Evolutionary conservation across 176 grass and related monocot genomes (phyloP), one percentile per base, ranked within the genome.

Genomic region (Sorghum bicolor): DNA sequence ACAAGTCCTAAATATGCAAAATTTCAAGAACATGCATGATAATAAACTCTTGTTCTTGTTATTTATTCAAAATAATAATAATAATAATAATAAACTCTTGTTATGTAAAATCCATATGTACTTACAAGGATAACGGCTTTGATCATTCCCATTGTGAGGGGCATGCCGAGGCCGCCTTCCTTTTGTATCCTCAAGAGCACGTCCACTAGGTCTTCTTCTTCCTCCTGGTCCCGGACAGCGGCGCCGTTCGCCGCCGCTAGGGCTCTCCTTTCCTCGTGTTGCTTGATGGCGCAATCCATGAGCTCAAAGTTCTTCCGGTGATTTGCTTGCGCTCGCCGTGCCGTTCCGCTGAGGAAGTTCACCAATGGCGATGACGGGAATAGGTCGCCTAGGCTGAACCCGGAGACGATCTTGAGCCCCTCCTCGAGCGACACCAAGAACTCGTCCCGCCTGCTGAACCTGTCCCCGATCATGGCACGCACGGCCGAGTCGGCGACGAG

Each of bases 391-490:
- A 76, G n/a, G 61, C 8, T 84, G 28, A 89, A 69, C 61, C 76
- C 82, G 5, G 82, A 19, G 19, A 74, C 43, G 20, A 84, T 26
- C 29, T n/a, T 66, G 29, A 66, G 63, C 14, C 52, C 52, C 52
- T 55, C 52, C 52, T 22, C 20, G 20, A 55, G 52, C 52, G 52
- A 53, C 5, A 60, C 20, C 50, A 33, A 2, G 62, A 84, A 84
- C 82, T 89, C 82, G 26, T 89, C 76, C 69, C 69, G 36, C 34
- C 62, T 43, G 20, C 19, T 12, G 47, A 88, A 88, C 76, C 76
- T 55, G 47, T 80, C 81, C 15, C 87, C 87, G 8, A 88, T 67
- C 7, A 10, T 19, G 47, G 82, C 47, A 5, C 81, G 87, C 62
- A 80, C 39, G 2, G 76, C 19, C 47, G 76, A 85, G 17, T 89